phyloP scores from a whole-genome alignment of 495 filamentous ascomycete species.

The Immersiella caudata region DNA sequence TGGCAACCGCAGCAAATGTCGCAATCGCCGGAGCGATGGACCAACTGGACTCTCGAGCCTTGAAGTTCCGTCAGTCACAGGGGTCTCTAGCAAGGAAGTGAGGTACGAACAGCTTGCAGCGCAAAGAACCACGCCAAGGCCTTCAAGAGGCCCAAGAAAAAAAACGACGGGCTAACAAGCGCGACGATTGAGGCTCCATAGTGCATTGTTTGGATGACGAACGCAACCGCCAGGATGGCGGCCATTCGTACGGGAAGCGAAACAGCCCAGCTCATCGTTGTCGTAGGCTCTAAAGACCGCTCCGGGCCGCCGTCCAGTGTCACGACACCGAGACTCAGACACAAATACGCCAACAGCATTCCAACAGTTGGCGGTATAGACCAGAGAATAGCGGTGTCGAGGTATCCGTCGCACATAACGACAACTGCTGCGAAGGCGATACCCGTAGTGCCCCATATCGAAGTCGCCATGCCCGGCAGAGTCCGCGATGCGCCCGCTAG shows the following conservation, averaged over 20 bases:
- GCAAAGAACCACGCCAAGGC: neutral
- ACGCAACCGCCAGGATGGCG: neutral
- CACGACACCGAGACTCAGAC: neutral
- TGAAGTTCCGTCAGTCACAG: neutral
- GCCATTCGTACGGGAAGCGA: neutral
- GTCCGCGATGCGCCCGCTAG: neutral
- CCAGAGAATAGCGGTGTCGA: neutral
- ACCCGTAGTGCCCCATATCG: neutral
- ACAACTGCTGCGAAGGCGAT: neutral
- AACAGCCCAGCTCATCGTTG: neutral
- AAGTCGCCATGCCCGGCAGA: neutral
- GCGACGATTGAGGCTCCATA: neutral
- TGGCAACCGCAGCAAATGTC: constrained; percentile 33
- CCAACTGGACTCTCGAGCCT: constrained; percentile 27
- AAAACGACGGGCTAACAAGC: neutral
- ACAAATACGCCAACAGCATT: neutral
- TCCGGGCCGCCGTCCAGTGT: neutral
- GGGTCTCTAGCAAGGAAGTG: neutral
- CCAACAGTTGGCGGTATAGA: neutral
- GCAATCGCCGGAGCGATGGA: constrained; percentile 24
- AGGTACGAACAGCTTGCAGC: neutral
- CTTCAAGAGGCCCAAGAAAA: neutral
- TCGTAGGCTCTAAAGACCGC: neutral
- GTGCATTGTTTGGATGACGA: neutral
- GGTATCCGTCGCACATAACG: neutral